Conservation (phyloP, 495 filamentous ascomycete genomes). For the Glonium stellatum region DNA sequence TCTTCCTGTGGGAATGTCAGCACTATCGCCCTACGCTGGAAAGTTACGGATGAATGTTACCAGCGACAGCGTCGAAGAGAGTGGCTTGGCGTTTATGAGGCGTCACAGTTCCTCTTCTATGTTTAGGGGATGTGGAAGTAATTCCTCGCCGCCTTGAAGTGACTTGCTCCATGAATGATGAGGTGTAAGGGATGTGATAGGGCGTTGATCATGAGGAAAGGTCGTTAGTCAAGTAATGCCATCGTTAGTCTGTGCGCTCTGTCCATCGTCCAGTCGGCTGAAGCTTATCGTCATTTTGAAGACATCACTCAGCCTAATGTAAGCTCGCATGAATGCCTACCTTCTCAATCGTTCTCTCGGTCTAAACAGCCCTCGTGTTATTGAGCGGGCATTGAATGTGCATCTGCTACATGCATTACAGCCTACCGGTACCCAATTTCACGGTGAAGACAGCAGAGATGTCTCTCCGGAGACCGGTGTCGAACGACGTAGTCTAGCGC, state of each 20-base stretch:
- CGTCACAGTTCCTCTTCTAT: not conserved
- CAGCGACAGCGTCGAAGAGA: constrained; percentile 76
- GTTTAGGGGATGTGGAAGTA: not conserved
- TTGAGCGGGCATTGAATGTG: constrained; percentile 57
- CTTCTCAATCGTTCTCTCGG: constrained; percentile 67
- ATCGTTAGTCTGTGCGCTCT: too few relatives aligned
- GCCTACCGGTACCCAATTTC: constrained; percentile 39
- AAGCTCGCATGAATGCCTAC: constrained; percentile 67
- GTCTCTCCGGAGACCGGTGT: not conserved
- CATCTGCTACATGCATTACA: constrained; percentile 55
- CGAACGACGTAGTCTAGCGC: constrained; percentile 43
- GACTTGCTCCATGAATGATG: too few relatives aligned
- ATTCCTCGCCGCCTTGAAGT: not conserved
- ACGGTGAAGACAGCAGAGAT: constrained; percentile 4
- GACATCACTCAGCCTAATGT: constrained; percentile 12
- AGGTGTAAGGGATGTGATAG: too few relatives aligned
- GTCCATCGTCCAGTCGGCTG: too few relatives aligned
- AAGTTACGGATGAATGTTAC: constrained; percentile 36
- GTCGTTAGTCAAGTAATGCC: too few relatives aligned
- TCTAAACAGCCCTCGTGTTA: constrained; percentile 49
- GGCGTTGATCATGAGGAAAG: too few relatives aligned
- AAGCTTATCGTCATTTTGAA: too few relatives aligned
- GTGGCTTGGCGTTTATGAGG: constrained; percentile 39
- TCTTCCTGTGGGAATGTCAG: constrained; percentile 12
- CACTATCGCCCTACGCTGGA: not conserved